Percentiles rank a stretch among this genome's conserved stretches.
Conservation (phyloP, 2,329 filamentous ascomycete genomes). For the Grosmannia huntii region DNA sequence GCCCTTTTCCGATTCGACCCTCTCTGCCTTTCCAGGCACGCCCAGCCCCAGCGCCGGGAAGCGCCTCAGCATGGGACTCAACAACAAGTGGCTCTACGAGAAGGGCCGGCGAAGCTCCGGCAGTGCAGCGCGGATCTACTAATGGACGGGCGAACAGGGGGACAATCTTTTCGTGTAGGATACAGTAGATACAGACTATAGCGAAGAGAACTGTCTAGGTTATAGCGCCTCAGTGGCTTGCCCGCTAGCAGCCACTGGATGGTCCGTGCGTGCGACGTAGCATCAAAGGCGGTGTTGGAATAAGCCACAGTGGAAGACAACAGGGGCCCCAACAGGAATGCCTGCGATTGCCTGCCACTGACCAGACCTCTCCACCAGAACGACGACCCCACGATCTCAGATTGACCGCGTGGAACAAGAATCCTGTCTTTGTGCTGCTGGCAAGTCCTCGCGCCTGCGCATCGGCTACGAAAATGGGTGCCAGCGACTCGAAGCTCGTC, state of each 20-base stretch:
- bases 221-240: not conserved
- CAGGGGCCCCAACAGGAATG: not conserved
- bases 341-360: not conserved
- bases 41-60: conserved; percentile 52
- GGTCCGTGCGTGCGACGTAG: not conserved
- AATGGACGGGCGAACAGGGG: not conserved
- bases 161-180: not conserved
- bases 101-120: conserved; percentile 50
- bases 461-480: conserved; percentile 57
- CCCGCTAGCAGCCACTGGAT: not conserved
- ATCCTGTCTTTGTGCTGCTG: not conserved
- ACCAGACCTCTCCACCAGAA: not conserved
- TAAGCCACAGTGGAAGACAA: not conserved
- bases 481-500: conserved; percentile 95
- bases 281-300: not conserved
- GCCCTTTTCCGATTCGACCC: conserved; percentile 34
- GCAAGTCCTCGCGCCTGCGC: not conserved
- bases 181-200: no score
- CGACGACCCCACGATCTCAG: not conserved
- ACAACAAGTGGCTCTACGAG: conserved; percentile 93
- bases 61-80: conserved; percentile 63
- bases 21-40: conserved; percentile 22
- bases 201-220: no score
- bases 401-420: not conserved
- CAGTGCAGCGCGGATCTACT: conserved; percentile 15